These are phyloP conservation scores for Globisporangium recalcitrans DNA, from an alignment of 352 stramenopile genomes.

Conservation along the genomic window DNA sequence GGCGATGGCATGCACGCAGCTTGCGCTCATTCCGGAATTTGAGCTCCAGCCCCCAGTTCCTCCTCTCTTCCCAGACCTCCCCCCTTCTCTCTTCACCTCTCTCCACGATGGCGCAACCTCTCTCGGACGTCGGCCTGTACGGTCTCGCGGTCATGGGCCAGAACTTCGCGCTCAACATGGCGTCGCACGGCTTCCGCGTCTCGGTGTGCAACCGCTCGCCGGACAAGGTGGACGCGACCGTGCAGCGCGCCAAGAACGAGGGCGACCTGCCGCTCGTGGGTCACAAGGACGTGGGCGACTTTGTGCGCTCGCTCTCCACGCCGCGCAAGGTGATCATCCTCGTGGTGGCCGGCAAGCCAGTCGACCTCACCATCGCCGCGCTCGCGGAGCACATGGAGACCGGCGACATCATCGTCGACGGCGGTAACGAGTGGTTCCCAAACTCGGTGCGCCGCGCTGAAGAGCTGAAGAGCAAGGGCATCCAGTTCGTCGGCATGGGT, in stretches of 20 bases:
- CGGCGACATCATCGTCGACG: constrained; percentile 98
- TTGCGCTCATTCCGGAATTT: constrained; percentile 25
- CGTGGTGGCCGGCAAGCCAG: constrained; percentile 96
- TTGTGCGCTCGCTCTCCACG: constrained; percentile 88
- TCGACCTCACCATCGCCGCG: constrained; percentile 88
- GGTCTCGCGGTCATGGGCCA: constrained; percentile 95
- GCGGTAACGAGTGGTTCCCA: constrained; percentile 99
- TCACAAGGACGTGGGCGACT: constrained; percentile 91
- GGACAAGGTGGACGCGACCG: constrained; percentile 95
- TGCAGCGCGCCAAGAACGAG: constrained; percentile 93
- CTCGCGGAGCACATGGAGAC: constrained; percentile 87
- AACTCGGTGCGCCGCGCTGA: constrained; percentile 93
- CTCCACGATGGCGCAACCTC: constrained; percentile 32
- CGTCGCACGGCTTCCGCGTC: constrained; percentile 94
- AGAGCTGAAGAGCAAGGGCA: constrained; percentile 92
- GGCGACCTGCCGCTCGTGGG: constrained; percentile 93
- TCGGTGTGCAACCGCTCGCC: constrained; percentile 97
- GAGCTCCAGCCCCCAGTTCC: constrained; percentile 18
- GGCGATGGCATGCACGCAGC: not conserved
- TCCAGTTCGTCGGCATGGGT: constrained; percentile 98
- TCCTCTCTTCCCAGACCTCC: constrained; percentile 5
- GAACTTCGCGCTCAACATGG: constrained; percentile 99
- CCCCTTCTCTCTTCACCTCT: constrained; percentile 14
- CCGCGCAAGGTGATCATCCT: constrained; percentile 98
- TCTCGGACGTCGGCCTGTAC: constrained; percentile 87